Percentiles rank a stretch among this genome's conserved stretches.
phyloP scores from a whole-genome alignment of 768 basidiomycete genomes.

The Rhizopogon roseolus region DNA sequence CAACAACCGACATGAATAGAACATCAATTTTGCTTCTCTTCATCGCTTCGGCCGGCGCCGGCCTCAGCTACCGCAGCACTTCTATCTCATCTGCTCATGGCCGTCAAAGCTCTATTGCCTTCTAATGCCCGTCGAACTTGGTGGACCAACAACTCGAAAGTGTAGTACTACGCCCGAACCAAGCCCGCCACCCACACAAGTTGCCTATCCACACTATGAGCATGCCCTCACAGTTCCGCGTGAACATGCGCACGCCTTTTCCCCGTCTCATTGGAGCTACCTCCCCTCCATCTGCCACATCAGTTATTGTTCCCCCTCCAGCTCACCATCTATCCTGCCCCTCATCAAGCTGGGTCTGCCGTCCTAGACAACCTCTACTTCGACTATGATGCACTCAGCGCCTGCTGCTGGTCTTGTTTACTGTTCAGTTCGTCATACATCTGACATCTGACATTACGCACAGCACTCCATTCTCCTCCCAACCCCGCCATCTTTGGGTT shows the following conservation, averaged over 20 bases:
- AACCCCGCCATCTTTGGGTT: conserved; percentile 59
- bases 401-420: background rate
- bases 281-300: conserved; percentile 17
- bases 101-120: too few relatives aligned
- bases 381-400: conserved; percentile 1
- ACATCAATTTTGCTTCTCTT: too few relatives aligned
- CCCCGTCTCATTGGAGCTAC: conserved; percentile 17
- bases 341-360: conserved; percentile 45
- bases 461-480: conserved; percentile 46
- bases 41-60: too few relatives aligned
- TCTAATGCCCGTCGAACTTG: too few relatives aligned
- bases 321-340: conserved; percentile 36
- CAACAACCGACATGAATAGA: too few relatives aligned
- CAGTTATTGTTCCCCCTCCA: conserved; percentile 12
- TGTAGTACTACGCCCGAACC: too few relatives aligned
- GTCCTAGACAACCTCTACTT: conserved; percentile 8
- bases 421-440: background rate
- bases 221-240: conserved; percentile 2
- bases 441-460: conserved; percentile 26
- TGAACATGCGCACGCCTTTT: conserved; percentile 10
- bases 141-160: too few relatives aligned
- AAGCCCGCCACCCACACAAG: background rate
- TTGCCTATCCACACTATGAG: conserved; percentile 8
- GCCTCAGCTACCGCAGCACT: too few relatives aligned
- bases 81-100: too few relatives aligned